Evolutionary conservation across 345 rosid species (phyloP).

Genomic region (Aquilaria sinensis): DNA sequence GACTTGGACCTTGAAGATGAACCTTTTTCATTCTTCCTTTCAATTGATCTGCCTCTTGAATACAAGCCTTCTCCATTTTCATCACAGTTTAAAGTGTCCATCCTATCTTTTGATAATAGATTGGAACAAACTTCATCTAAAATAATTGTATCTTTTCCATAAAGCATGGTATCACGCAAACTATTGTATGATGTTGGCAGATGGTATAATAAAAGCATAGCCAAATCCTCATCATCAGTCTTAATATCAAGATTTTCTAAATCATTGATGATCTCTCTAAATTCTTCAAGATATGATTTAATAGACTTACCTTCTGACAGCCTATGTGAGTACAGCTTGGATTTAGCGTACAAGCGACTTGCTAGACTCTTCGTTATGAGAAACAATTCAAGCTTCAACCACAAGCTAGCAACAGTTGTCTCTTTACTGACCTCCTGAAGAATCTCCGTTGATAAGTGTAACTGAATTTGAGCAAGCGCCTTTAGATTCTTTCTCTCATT

Average conservation of each 20-base stretch:
- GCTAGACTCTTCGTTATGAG: background rate
- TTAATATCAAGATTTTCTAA: too few relatives aligned
- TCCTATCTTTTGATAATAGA: background rate
- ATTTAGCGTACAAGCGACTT: background rate
- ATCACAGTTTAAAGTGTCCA: background rate
- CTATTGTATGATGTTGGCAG: too few relatives aligned
- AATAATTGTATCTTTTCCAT: too few relatives aligned
- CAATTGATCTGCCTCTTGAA: background rate
- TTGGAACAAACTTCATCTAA: background rate
- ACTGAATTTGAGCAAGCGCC: background rate
- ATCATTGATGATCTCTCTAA: too few relatives aligned
- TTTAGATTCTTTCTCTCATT: too few relatives aligned
- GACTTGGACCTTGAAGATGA: background rate
- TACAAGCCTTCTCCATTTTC: background rate
- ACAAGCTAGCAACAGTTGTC: background rate
- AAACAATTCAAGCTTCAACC: background rate
- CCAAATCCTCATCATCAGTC: too few relatives aligned
- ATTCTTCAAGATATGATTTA: too few relatives aligned
- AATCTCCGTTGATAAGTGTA: too few relatives aligned
- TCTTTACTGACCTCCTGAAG: background rate
- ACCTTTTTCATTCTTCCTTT: background rate
- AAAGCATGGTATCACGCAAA: too few relatives aligned
- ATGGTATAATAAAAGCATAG: too few relatives aligned
- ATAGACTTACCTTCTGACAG: too few relatives aligned
- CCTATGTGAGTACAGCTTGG: background rate